phyloP scores from a whole-genome alignment of 2,329 filamentous ascomycete species.

The Sporothrix brasiliensis region DNA sequence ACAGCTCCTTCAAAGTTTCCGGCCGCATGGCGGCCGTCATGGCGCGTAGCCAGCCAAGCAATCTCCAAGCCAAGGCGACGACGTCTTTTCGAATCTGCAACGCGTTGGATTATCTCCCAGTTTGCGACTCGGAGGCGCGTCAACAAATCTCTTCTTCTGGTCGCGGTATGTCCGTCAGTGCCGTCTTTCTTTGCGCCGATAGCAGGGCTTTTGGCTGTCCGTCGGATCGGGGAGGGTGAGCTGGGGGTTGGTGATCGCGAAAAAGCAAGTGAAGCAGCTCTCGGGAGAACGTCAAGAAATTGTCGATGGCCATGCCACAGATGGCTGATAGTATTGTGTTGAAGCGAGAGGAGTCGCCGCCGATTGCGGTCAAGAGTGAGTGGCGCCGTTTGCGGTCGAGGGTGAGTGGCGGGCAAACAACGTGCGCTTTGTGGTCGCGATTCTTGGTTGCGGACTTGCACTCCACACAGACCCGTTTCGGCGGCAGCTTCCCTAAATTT shows the following conservation, averaged over 20 bases:
- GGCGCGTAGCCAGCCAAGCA: constrained; percentile 32
- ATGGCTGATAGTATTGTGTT: not conserved
- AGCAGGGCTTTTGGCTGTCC: not conserved
- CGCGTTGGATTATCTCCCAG: not conserved
- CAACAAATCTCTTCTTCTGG: constrained; percentile 24
- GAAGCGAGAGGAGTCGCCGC: not conserved
- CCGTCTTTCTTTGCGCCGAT: constrained; percentile 10
- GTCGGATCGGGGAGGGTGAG: not conserved
- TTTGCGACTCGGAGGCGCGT: not conserved
- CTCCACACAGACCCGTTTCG: not conserved
- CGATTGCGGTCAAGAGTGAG: too few relatives aligned
- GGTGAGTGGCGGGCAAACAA: not conserved
- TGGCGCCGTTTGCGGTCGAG: not conserved
- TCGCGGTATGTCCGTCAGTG: not conserved
- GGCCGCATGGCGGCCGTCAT: constrained; percentile 34
- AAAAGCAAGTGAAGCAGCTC: not conserved
- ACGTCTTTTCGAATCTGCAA: constrained; percentile 13
- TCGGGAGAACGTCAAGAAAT: constrained; percentile 13
- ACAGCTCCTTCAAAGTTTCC: constrained; percentile 32
- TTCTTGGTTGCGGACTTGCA: not conserved
- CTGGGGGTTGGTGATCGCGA: not conserved
- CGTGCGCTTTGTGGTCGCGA: not conserved
- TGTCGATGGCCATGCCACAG: constrained; percentile 32
- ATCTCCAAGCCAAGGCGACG: not conserved
- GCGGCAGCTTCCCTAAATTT: constrained; percentile 13